Evolutionary conservation across 1,139 yeast species (phyloP).

Genomic region (Zygosaccharomyces pseudobailii): DNA sequence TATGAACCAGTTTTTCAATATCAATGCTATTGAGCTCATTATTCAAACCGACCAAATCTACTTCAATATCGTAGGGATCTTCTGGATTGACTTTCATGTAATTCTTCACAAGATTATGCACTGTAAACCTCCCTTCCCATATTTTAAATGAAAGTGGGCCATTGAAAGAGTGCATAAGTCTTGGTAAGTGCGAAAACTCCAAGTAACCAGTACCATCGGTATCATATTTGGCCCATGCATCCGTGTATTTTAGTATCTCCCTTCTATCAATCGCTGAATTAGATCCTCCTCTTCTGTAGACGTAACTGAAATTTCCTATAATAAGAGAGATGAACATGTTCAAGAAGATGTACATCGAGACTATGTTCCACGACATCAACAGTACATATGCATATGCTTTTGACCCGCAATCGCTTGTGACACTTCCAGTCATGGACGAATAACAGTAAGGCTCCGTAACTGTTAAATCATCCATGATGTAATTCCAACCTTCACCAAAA

Average conservation of each 20-base stretch:
- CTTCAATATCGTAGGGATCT: constrained; percentile 58
- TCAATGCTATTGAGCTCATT: constrained; percentile 47
- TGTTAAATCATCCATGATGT: constrained; percentile 72
- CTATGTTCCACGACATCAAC: constrained; percentile 82
- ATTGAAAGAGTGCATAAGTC: constrained; percentile 54
- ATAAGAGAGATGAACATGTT: constrained; percentile 91
- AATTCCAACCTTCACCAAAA: constrained; percentile 97
- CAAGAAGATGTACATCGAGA: constrained; percentile 90
- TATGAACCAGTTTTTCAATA: constrained; percentile 46
- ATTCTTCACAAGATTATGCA: constrained; percentile 45
- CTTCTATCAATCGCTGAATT: constrained; percentile 60
- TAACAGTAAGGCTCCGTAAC: constrained; percentile 63
- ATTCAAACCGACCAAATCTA: constrained; percentile 44
- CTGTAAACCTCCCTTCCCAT: constrained; percentile 52
- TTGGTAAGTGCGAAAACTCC: constrained; percentile 49
- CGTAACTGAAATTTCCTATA: constrained; percentile 87
- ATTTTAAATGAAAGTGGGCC: constrained; percentile 74
- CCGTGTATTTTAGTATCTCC: constrained; percentile 70
- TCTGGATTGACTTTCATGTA: constrained; percentile 48
- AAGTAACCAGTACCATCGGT: constrained; percentile 76
- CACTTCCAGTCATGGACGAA: constrained; percentile 37
- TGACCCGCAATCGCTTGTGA: constrained; percentile 77
- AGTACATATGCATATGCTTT: constrained; percentile 66
- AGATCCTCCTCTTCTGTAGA: constrained; percentile 49
- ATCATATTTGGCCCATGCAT: constrained; percentile 73